These are phyloP conservation scores for Neurospora hispaniola DNA, from an alignment of 495 filamentous ascomycete species.

Conservation along the genomic window DNA sequence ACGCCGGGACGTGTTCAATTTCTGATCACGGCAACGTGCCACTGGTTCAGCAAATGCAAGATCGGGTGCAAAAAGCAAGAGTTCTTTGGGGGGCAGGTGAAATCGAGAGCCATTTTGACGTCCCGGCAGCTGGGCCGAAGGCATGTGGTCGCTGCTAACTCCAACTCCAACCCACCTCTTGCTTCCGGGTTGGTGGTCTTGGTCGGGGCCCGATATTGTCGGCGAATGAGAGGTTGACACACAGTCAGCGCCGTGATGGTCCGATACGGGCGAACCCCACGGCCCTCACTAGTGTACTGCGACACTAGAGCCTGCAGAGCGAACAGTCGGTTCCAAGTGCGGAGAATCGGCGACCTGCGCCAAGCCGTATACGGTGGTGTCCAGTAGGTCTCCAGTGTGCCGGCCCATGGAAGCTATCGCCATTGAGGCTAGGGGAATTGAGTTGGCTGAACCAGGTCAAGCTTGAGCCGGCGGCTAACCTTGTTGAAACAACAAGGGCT, in stretches of 20 bases:
- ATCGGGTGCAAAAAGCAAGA: constrained; percentile 2
- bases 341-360: constrained; percentile 10
- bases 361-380: constrained; percentile 8
- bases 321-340: constrained; percentile 10
- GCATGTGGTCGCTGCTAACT: not conserved
- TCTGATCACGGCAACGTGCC: constrained; percentile 1
- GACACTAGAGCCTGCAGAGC: constrained; percentile 9
- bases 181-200: constrained; percentile 4
- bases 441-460: constrained; percentile 2
- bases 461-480: constrained; percentile 6
- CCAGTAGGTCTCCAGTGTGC: not conserved
- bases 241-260: constrained; percentile 18
- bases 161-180: not conserved
- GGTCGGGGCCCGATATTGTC: constrained; percentile 12
- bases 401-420: constrained; percentile 5
- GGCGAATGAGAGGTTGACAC: constrained; percentile 26
- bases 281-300: not conserved
- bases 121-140: not conserved
- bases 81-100: constrained; percentile 7
- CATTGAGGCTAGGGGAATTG: constrained; percentile 5
- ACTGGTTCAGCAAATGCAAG: constrained; percentile 6
- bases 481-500: not conserved
- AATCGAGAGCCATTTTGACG: not conserved
- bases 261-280: constrained; percentile 12
- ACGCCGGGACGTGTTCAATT: not conserved